Base-by-base conservation (phyloP, 257 asterid species). In the Capsicum chinense region DNA sequence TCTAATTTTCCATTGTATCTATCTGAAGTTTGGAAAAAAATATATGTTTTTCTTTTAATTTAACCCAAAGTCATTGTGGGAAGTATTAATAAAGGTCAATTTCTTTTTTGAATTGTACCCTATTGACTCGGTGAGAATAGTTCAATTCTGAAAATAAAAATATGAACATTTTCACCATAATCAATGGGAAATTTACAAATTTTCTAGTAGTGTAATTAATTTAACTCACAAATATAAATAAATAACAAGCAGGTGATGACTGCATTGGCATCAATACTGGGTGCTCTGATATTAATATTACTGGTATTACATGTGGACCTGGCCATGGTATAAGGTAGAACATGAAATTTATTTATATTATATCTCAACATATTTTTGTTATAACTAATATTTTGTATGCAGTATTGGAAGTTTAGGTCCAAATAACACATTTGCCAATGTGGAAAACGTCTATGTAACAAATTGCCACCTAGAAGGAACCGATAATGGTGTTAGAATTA, bases 291-390 rank as follows among this genome's bases (percentile, higher is more conserved):
- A 62, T 83, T 12, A 10, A 48, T 56, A 63, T 86, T 48, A 15
- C 83, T 37, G 79, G 82, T 21, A 66, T 83, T 83, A n/a, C 80
- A 39, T 83, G 86, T 44, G 88, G 86, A 79, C 88, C 88, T 6
- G 85, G 85, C 6, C 86, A 79, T 60, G 86, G 86, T 19, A 84
- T 86, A 80, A 86, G 86, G 88, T 86, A 73, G 12, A n/a, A 81
- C 12, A 68, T 68, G 26, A 37, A 59, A 33, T 17, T 59, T n/a
- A 59, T 4, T 59, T 17, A 0, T 16, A 17, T 58, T 58, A 57
- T 16, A 58, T 58, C 21, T 58, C 21, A 56, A 16, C 26, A 15
- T 68, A 37, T 14, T 68, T 39, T 39, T 13, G 57, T 68, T 39
- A 68, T n/a, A 39, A 54, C 42, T 4, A 50, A n/a, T 14, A 4